Conservation (phyloP, 1,284 basidiomycete genomes). For the Ustilago esculenta region DNA sequence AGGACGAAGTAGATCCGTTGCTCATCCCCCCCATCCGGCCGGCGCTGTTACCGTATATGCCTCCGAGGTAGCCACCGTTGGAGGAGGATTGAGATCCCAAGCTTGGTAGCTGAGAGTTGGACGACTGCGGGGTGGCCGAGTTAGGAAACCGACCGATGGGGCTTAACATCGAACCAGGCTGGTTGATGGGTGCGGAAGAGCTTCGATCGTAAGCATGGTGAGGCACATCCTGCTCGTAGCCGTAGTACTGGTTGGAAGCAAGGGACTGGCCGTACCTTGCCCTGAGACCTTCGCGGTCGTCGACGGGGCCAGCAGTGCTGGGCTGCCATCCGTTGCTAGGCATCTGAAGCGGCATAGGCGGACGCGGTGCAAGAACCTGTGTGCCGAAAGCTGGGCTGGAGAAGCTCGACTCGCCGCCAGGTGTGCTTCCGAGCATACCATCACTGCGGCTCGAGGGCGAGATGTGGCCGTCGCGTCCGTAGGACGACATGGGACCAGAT, state of each 20-base stretch:
- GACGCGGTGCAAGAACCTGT: constrained; percentile 26
- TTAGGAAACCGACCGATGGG: constrained; percentile 33
- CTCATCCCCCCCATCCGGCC: constrained; percentile 12
- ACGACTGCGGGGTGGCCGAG: constrained; percentile 25
- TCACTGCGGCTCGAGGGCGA: constrained; percentile 36
- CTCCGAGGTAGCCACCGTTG: constrained; percentile 32
- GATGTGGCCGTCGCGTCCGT: constrained; percentile 36
- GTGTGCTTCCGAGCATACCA: constrained; percentile 36
- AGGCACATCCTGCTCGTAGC: constrained; percentile 36
- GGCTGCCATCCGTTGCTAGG: constrained; percentile 29
- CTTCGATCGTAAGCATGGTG: constrained; percentile 45
- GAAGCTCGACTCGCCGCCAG: constrained; percentile 34
- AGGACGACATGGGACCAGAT: constrained; percentile 21
- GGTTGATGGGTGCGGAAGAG: constrained; percentile 31
- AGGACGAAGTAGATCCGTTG: constrained; percentile 21
- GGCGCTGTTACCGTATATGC: constrained; percentile 26
- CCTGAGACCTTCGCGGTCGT: constrained; percentile 40
- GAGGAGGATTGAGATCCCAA: constrained; percentile 18
- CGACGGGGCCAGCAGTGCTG: constrained; percentile 19
- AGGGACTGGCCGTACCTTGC: constrained; percentile 24
- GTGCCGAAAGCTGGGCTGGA: constrained; percentile 39
- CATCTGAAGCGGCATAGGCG: constrained; percentile 46
- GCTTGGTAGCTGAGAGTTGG: constrained; percentile 39
- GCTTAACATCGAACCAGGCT: constrained; percentile 35
- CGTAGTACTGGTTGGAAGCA: constrained; percentile 30